Evolutionary conservation across 2,329 filamentous ascomycete genomes (phyloP), one percentile per base, ranked within the genome.

Genomic region (Purpureocillium lavendulum): DNA sequence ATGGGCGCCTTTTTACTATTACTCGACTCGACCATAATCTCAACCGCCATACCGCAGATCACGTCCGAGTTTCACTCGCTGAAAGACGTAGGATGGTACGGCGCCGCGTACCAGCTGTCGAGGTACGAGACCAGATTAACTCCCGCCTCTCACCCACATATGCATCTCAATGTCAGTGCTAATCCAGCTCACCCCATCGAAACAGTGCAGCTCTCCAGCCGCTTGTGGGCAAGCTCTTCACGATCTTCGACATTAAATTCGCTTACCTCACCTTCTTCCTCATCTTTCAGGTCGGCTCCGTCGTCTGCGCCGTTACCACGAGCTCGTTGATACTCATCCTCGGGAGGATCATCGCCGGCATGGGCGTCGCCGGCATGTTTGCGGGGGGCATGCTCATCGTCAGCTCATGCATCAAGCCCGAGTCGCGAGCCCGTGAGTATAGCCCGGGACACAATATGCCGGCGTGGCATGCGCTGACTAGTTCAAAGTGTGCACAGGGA

Each of bases 51-150:
- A 12, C 34, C 39, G 8, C 26, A 15, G 10, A 61, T 61, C 38
- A 54, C 55, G 7, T 45, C 51, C 40, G 49, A 57, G 14, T 54
- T 62, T 44, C 50, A 59, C n/a, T 55, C 62, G 14, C 49, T 67
- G 2, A 50, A 55, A 8, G 65, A 69, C 40, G 57, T 70, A n/a
- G 65, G 63, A 30, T 70, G 66, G 66, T 69, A 69, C 35, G 61
- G 58, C 2, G 54, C 55, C 35, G 57, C 60, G 10, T 62, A 63
- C 43, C 44, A 60, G 6, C 16, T 45, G 10, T 18, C 42, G 37
- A 49, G 50, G 40, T 49, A 50, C 39, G 54, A n/a, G n/a, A n/a
- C n/a, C n/a, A n/a, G n/a, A n/a, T n/a, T n/a, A n/a, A n/a, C n/a
- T n/a, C n/a, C n/a, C n/a, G n/a, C n/a, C n/a, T n/a, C n/a, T n/a